A percentile compares a stretch with the other conserved stretches of the same genome.
Conservation (phyloP, 306 rosid genomes). For the Cotoneaster glaucophyllus region DNA sequence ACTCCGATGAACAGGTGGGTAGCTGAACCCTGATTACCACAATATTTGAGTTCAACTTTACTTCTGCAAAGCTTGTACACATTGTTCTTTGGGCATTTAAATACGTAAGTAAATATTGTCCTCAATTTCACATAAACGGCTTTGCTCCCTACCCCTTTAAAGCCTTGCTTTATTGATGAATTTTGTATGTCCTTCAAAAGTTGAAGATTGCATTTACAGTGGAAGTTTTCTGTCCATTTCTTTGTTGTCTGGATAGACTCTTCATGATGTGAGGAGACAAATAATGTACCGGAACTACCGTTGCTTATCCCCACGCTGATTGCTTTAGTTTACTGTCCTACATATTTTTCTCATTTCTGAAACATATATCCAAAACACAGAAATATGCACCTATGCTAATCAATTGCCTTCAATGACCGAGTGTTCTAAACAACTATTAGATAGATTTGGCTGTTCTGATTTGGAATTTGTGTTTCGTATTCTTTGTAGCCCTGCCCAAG, state of each 20-base stretch:
- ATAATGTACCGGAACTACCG: neutral
- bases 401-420: neutral
- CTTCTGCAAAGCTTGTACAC: neutral
- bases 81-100: neutral
- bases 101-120: neutral
- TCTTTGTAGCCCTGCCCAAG: neutral
- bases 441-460: neutral
- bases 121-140: neutral
- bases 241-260: neutral
- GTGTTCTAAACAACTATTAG: neutral
- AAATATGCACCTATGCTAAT: neutral
- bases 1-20: slow-evolving; percentile 74
- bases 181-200: neutral
- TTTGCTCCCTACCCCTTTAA: neutral
- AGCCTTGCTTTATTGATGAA: slow-evolving; percentile 2
- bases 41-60: neutral
- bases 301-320: neutral
- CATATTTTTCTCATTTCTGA: neutral
- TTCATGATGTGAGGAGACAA: neutral
- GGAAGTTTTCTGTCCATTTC: neutral
- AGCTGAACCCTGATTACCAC: slow-evolving; percentile 1
- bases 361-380: neutral
- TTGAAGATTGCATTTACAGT: neutral
- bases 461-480: neutral
- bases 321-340: neutral